Percentiles rank a stretch among this genome's conserved stretches.
phyloP scores from a whole-genome alignment of 164 flowering plant genomes.

The Macadamia integrifolia region DNA sequence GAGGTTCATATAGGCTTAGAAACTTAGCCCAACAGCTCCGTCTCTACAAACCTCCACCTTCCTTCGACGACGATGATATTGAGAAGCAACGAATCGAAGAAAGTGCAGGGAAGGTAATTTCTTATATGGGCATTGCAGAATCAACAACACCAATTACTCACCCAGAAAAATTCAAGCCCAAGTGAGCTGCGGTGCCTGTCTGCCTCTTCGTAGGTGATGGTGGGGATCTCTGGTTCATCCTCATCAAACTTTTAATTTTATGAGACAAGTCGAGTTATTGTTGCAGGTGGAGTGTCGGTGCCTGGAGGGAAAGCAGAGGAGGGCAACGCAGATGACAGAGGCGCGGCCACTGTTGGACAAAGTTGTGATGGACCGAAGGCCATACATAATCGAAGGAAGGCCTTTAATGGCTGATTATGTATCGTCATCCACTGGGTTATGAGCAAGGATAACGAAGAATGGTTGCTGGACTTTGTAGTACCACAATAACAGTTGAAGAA shows the following conservation, averaged over 20 bases:
- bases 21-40: conserved; percentile 69
- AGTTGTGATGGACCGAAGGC: no score
- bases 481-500: no score
- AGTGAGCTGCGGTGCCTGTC: conserved; percentile 50
- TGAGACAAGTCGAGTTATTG: neutral
- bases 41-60: conserved; percentile 53
- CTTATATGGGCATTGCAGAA: conserved; percentile 73
- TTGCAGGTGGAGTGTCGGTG: conserved; percentile 83
- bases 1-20: conserved; percentile 31
- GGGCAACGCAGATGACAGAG: conserved; percentile 61
- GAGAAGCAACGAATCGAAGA: conserved; percentile 38
- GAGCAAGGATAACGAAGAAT: no score
- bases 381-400: no score
- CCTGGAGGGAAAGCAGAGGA: conserved; percentile 92
- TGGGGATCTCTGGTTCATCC: conserved; percentile 49
- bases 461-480: no score
- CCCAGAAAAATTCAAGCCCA: conserved; percentile 44
- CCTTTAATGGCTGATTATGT: no score
- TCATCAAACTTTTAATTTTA: conserved; percentile 34
- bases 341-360: conserved; percentile 38
- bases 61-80: conserved; percentile 20
- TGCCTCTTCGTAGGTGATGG: conserved; percentile 50
- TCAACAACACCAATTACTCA: conserved; percentile 47
- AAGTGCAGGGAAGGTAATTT: conserved; percentile 40
- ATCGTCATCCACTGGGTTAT: no score